Evolutionary conservation across 345 rosid genomes (phyloP).

Genomic region (Gossypium longicalyx): DNA sequence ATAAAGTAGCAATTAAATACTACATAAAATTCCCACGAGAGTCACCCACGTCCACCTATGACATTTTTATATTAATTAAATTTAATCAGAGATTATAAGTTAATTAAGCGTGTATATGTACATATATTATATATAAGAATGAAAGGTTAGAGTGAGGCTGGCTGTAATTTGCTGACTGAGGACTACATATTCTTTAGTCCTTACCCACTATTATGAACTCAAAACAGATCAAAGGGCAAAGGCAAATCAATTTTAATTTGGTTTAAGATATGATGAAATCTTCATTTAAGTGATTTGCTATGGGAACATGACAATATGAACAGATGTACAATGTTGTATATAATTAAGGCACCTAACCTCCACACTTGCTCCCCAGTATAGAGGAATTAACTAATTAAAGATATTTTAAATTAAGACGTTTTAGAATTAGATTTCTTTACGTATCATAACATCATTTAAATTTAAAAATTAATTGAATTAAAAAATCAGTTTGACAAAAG

Average conservation of each 20-base stretch:
- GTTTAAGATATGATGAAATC: constrained; percentile 20
- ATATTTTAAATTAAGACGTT: neutral
- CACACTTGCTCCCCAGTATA: constrained; percentile 10
- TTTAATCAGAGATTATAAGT: neutral
- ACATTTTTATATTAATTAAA: neutral
- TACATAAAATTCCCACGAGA: neutral
- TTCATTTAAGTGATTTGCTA: constrained; percentile 22
- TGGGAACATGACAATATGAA: constrained; percentile 27
- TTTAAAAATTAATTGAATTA: neutral
- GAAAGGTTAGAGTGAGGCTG: constrained; percentile 7
- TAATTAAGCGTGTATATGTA: neutral
- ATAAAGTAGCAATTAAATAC: neutral
- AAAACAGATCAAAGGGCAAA: too few species aligned
- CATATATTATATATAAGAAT: neutral
- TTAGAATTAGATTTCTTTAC: neutral
- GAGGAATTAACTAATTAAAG: neutral
- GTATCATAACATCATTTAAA: neutral
- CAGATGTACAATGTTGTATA: constrained; percentile 26
- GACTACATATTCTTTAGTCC: neutral
- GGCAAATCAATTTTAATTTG: neutral
- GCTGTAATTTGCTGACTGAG: constrained; percentile 23
- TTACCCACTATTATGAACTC: neutral
- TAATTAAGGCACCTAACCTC: constrained; percentile 17
- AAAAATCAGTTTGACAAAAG: too few species aligned
- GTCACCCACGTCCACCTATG: neutral